Percentiles rank a stretch among this genome's conserved stretches.
Conservation (phyloP, 2,329 filamentous ascomycete species). For the Colletotrichum incanum region DNA sequence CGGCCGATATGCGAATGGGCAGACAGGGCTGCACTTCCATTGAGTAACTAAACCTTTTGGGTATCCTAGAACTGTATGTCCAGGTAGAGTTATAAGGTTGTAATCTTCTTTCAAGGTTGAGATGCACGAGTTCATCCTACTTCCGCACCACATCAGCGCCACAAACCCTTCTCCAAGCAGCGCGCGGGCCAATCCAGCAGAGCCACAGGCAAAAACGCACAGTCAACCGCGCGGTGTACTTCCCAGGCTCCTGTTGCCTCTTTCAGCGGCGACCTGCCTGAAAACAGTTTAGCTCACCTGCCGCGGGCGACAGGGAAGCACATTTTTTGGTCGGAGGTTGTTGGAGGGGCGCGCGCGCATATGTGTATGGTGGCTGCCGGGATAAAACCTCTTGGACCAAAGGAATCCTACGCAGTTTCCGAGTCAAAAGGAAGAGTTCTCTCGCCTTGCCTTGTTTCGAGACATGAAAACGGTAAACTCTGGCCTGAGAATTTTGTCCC, state of each 20-base stretch:
- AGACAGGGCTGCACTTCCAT: background rate
- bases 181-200: background rate
- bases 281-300: conserved; percentile 37
- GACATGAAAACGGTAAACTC: conserved; percentile 6
- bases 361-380: conserved; percentile 1
- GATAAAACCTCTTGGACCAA: background rate
- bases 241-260: background rate
- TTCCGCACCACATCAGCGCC: background rate
- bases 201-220: background rate
- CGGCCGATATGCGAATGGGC: background rate
- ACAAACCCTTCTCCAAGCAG: background rate
- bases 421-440: background rate
- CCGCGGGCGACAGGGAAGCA: conserved; percentile 26
- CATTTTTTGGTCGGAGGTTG: background rate
- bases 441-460: background rate
- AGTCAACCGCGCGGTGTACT: conserved; percentile 35
- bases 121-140: background rate
- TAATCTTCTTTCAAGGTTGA: background rate
- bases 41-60: no score
- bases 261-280: background rate
- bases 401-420: background rate
- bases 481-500: background rate
- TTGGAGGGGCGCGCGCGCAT: conserved; percentile 6
- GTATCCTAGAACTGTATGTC: background rate
- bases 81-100: background rate